Conservation (phyloP, 2,329 filamentous ascomycete species). For the Beauveria pseudobassiana region DNA sequence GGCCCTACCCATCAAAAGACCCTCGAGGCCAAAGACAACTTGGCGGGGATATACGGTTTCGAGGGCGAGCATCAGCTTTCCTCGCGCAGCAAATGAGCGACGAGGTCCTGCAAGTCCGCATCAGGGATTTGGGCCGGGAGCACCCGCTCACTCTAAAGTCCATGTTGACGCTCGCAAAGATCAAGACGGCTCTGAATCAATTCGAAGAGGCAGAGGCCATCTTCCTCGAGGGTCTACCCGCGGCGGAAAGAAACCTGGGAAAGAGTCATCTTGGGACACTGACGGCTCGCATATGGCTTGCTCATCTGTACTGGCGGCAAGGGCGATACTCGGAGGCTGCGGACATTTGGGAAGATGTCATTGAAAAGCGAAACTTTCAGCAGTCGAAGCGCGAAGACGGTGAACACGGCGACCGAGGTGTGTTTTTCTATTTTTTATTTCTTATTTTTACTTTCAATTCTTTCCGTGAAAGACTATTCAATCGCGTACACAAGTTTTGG, state of each 20-base stretch:
- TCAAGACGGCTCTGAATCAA: not conserved
- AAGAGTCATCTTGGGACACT: conserved; percentile 1
- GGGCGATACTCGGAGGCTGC: not conserved
- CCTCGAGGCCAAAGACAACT: not conserved
- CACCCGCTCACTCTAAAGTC: conserved; percentile 5
- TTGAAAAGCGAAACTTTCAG: not conserved
- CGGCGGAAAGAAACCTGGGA: not conserved
- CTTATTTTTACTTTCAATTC: too few species aligned
- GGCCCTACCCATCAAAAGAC: conserved; percentile 1
- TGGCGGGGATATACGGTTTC: not conserved
- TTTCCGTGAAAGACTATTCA: not conserved
- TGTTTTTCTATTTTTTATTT: not conserved
- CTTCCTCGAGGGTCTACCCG: not conserved
- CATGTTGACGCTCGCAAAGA: conserved; percentile 1
- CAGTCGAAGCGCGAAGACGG: conserved; percentile 1
- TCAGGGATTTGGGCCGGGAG: not conserved
- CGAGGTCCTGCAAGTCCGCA: not conserved
- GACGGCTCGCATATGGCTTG: not conserved
- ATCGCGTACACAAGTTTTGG: not conserved
- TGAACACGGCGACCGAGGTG: conserved; percentile 1
- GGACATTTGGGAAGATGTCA: conserved; percentile 3
- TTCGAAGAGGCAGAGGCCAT: conserved; percentile 2
- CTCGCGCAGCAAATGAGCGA: not conserved
- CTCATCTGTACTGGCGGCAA: conserved; percentile 2
- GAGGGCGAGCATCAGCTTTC: not conserved